Base-by-base conservation (phyloP, 169 alveolate genomes). In the Babesia gibsoni region DNA sequence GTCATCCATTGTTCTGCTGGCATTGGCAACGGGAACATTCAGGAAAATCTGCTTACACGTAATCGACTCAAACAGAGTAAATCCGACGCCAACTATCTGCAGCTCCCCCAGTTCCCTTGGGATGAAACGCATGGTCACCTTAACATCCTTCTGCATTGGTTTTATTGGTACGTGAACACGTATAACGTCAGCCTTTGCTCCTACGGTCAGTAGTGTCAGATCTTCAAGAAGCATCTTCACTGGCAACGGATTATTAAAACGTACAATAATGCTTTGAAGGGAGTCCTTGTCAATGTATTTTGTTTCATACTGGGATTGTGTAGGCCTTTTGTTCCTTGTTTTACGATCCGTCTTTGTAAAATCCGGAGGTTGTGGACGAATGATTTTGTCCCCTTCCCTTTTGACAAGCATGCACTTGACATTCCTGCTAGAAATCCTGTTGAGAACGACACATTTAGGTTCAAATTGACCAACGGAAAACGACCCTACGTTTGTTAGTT, bases 241-340 rank as follows among this genome's bases (percentile, higher is more conserved):
- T 1, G 82, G 73, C 58, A 70, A 37, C 42, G 82, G 82, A 37
- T 70, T 70, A 25, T 7, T 12, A 0, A 70, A 12, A 12, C 18
- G n/a, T 43, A 70, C 32, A 1, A 35, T 66, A 1, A 70, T 4
- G 1, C 27, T 27, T 8, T 57, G 63, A 2, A 37, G 35, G 0
- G 49, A 33, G 18, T 48, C 56, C 0, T 22, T 45, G 18, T 56
- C 67, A 3, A 56, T 42, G 27, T 29, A 64, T 35, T 33, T 36
- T 9, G 66, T 16, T 22, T 45, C 45, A 18, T 52, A 36, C 46
- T 52, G 30, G 5, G 30, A 16, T 20, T 52, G 30, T 23, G 25
- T 10, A n/a, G 25, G n/a, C 25, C 43, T 14, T 14, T 32, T 49
- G 12, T 16, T 39, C 16, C 16, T 16, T 39, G 18, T 39, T 39